Base-by-base conservation (phyloP, 768 basidiomycete species). In the Cystofilobasidium capitatum region DNA sequence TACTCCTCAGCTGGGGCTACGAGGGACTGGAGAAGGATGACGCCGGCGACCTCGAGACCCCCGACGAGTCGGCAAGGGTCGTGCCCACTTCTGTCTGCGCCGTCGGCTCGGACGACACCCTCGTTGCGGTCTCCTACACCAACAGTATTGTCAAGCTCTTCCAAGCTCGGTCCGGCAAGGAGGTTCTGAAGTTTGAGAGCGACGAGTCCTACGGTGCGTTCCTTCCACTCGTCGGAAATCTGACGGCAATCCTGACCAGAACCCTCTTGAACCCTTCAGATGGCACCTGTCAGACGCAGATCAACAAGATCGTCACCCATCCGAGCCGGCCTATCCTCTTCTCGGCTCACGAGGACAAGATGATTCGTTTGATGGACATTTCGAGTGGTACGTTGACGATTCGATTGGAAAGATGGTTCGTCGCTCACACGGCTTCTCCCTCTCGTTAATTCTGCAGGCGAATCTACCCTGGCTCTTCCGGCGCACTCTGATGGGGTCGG, bases 401-500 rank as follows among this genome's bases (percentile, higher is more conserved):
- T 69, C 39, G 45, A n/a, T 58, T 17, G 0, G 24, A 29, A 5
- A 1, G 20, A 10, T 44, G 8, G 12, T 33, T 51, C 20, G 1
- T 31, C 31, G 26, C 14, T 60, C 22, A 8, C 17, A 49, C 29
- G 20, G 24, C 49, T 12, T 13, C 59, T 47, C 17, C 20, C 35
- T 60, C 35, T 57, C 5, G 42, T 42, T 24, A 62, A 62, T 47
- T 58, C 44, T 29, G 8, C 73, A 88, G 88, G 88, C 35, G 85
- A 87, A 82, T 91, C 89, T 75, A 90, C 88, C 35, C 85, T 91
- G 76, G 88, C 89, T 55, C 89, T 94, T 81, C 79, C 87, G 22
- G 91, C 90, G 31, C 96, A 99, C 75, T 81, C 93, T 42, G 89
- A 93, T 71, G 87, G 89, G 3, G 88, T 97, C 40, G 96, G 93